Evolutionary conservation across 192 early-diverging fungal genomes (phyloP).

Genomic region (Coemansia sp.): DNA sequence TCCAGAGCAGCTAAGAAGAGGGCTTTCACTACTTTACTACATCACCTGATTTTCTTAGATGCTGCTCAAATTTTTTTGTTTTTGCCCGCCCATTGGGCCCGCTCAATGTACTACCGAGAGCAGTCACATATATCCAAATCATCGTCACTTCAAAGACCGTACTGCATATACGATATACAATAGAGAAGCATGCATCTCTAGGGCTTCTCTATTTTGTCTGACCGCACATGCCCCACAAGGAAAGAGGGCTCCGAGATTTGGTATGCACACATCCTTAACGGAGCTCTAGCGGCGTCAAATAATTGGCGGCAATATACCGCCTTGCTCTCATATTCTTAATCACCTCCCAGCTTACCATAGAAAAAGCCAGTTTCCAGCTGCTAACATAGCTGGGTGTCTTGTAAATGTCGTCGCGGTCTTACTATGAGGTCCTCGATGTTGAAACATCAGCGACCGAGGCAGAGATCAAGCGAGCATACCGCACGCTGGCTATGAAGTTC

Average conservation of each 20-base stretch:
- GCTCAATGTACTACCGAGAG: background rate
- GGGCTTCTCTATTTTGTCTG: background rate
- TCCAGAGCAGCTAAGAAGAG: slow-evolving; percentile 47
- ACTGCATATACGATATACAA: background rate
- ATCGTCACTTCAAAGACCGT: background rate
- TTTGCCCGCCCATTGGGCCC: background rate
- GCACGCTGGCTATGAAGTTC: slow-evolving; percentile 59
- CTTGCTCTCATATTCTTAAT: background rate
- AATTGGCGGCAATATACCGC: background rate
- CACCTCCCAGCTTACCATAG: background rate
- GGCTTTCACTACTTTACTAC: background rate
- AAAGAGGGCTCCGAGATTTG: background rate
- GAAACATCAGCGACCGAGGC: slow-evolving; percentile 42
- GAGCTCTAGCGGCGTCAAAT: background rate
- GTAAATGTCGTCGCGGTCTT: slow-evolving; percentile 42
- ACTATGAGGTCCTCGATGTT: slow-evolving; percentile 51
- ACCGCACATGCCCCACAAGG: slow-evolving; percentile 7
- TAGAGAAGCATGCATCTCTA: background rate
- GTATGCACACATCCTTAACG: background rate
- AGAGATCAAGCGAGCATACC: slow-evolving; percentile 58
- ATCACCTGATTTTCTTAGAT: background rate
- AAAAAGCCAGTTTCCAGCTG: background rate
- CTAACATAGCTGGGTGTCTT: background rate
- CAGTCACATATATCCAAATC: background rate
- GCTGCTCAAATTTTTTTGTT: background rate